Evolutionary conservation across 805 yeast species (phyloP), one percentile per base, ranked within the genome.

Genomic region (Candida morakotiae): DNA sequence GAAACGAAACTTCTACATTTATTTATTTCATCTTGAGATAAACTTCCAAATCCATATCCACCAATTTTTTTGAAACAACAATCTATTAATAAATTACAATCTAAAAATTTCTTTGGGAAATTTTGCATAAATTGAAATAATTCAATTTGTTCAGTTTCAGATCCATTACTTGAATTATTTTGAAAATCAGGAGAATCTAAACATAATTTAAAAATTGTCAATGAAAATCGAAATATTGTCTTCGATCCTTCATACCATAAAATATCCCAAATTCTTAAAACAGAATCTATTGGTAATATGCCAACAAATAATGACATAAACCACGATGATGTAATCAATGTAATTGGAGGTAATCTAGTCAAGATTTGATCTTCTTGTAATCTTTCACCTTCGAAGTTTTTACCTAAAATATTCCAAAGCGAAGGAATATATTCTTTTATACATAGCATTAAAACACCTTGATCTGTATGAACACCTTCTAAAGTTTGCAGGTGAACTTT

Each of bases 261-360:
- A 44, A 94, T 86, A 60, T 93, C 98, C 98, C 98, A 91, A 0
- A 93, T 81, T 39, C 98, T 66, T 30, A 93, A 64, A 7, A 87
- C 83, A 0, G 94, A 77, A 53, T 93, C 98, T 16, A 87, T 78
- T 0, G 98, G 98, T 18, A 93, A 60, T 1, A 83, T 79, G 0
- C 95, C 96, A 24, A 93, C 87, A 60, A 85, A 93, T n/a, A 87
- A 76, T 50, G 96, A 85, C 98, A 93, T 91, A 55, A 93, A 93
- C 98, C 98, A 93, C 38, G 95, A 81, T 0, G 96, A 91, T 1
- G 98, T 93, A 47, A 95, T 93, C 31, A 93, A 69, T 1, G 96
- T 85, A 3, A 93, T 75, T 2, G 97, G 95, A 1, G 98, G 98
- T 30, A 89, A 62, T 47, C 83, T 81, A 11, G 77, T 71, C 22